A percentile compares a stretch with the other conserved stretches of the same genome.
phyloP scores from a whole-genome alignment of 2,329 filamentous ascomycete genomes.

The Epichloe coenophiala region DNA sequence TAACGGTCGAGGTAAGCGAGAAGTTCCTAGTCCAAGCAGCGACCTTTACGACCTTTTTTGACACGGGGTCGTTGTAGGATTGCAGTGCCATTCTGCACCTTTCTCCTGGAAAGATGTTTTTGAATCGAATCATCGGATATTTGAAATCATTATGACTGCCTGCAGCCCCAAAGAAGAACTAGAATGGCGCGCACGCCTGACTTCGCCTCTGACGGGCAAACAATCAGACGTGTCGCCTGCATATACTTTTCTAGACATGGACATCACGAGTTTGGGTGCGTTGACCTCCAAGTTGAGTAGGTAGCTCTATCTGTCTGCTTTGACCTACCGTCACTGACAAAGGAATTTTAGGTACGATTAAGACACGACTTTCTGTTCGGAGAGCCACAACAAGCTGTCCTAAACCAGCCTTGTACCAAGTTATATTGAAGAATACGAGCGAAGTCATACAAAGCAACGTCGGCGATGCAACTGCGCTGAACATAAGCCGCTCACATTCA shows the following conservation, averaged over 20 bases:
- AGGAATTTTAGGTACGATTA: constrained; percentile 37
- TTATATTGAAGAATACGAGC: constrained; percentile 79
- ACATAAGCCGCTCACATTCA: constrained; percentile 68
- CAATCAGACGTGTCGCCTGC: constrained; percentile 32
- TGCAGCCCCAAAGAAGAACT: constrained; percentile 69
- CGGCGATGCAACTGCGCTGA: constrained; percentile 27
- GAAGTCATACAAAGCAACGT: constrained; percentile 42
- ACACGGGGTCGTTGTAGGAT: constrained; percentile 33
- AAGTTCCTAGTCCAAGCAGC: background rate
- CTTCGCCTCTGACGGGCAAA: constrained; percentile 35
- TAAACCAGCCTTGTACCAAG: constrained; percentile 55
- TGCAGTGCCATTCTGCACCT: constrained; percentile 76
- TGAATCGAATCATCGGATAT: constrained; percentile 60
- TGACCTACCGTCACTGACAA: background rate
- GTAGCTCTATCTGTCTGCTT: constrained; percentile 3
- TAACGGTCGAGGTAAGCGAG: constrained; percentile 53
- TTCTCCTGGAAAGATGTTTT: constrained; percentile 91
- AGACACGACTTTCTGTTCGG: constrained; percentile 64
- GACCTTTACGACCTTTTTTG: background rate
- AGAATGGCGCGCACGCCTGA: constrained; percentile 63
- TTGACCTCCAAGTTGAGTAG: constrained; percentile 60
- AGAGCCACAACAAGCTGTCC: constrained; percentile 61
- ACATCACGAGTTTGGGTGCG: constrained; percentile 61
- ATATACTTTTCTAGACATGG: constrained; percentile 51
- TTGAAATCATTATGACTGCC: constrained; percentile 77